Evolutionary conservation across 2,329 filamentous ascomycete species (phyloP).

Genomic region (Cercospora canescens): DNA sequence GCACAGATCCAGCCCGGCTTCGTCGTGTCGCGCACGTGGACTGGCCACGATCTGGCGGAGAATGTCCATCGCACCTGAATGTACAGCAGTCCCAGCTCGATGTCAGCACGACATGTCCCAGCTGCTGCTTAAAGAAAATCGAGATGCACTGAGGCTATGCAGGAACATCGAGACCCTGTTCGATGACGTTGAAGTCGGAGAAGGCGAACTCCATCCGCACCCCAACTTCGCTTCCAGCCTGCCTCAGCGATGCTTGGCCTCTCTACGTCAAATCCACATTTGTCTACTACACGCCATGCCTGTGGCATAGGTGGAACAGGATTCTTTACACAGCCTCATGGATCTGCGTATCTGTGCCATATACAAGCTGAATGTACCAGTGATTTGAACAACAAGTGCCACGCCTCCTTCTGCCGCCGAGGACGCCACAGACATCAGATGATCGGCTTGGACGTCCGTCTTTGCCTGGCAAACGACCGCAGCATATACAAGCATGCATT

Average conservation of each 20-base stretch:
- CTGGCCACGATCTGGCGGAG: conserved; percentile 90
- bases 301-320: neutral
- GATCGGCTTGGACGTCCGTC: neutral
- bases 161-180: neutral
- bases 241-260: neutral
- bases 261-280: neutral
- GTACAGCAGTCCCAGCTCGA: neutral
- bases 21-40: conserved; percentile 77
- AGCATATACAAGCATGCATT: too few relatives aligned
- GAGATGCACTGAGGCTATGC: neutral
- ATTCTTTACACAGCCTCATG: neutral
- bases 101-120: neutral
- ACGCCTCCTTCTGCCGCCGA: neutral
- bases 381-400: neutral
- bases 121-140: neutral
- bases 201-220: neutral
- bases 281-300: neutral
- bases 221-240: neutral
- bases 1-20: conserved; percentile 89
- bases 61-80: conserved; percentile 41
- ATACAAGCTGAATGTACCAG: neutral
- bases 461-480: neutral
- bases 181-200: neutral
- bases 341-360: neutral
- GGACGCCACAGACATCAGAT: neutral